phyloP scores from a whole-genome alignment of 768 basidiomycete species.

The Kondoa subrosea region DNA sequence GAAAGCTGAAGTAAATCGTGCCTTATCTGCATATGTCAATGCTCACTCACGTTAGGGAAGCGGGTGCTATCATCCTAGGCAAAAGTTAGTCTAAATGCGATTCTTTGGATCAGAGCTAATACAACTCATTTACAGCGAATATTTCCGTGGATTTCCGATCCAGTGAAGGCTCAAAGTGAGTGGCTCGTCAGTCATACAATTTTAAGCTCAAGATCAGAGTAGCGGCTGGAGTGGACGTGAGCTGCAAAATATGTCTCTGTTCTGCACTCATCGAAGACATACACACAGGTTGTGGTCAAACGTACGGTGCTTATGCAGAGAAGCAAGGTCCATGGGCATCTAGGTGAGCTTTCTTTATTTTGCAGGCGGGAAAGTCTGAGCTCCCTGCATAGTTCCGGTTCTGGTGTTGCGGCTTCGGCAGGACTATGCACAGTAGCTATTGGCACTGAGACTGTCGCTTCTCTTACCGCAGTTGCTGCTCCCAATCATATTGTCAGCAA shows the following conservation, averaged over 20 bases:
- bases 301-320: neutral
- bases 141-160: neutral
- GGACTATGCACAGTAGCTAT: neutral
- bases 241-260: too few species aligned
- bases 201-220: neutral
- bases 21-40: slow-evolving; percentile 5
- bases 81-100: slow-evolving; percentile 1
- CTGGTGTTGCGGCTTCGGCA: neutral
- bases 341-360: too few species aligned
- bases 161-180: neutral
- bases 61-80: slow-evolving; percentile 19
- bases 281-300: too few species aligned
- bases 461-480: neutral
- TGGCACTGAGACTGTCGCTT: slow-evolving; percentile 8
- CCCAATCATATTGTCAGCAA: neutral
- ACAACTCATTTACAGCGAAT: neutral
- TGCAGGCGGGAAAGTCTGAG: neutral
- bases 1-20: neutral
- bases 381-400: slow-evolving; percentile 1
- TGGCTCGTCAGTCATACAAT: neutral
- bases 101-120: neutral
- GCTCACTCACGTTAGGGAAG: slow-evolving; percentile 9
- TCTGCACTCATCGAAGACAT: too few species aligned
- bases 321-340: neutral
- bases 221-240: neutral